Conservation (phyloP, 495 filamentous ascomycete genomes). For the Podospora sp. region DNA sequence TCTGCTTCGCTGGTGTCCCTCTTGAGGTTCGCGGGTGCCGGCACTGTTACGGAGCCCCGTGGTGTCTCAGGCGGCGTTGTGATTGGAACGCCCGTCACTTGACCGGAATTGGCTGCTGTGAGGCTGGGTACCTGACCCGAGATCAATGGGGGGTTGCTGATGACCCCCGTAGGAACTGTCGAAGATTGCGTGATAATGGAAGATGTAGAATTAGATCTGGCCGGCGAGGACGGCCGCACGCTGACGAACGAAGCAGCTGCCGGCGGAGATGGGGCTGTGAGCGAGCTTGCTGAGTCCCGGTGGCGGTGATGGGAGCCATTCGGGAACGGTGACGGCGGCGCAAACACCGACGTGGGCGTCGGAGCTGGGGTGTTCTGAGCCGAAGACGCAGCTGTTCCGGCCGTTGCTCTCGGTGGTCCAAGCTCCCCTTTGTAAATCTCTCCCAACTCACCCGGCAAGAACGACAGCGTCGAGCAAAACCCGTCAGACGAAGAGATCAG, state of each 20-base stretch:
- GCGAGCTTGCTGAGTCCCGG: conserved; percentile 51
- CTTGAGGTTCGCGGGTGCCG: conserved; percentile 54
- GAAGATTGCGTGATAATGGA: conserved; percentile 71
- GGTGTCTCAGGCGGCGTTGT: conserved; percentile 85
- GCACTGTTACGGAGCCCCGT: conserved; percentile 51
- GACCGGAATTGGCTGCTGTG: conserved; percentile 66
- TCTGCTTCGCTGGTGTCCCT: conserved; percentile 60
- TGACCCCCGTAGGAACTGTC: conserved; percentile 33
- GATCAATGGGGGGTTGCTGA: conserved; percentile 79
- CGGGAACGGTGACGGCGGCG: conserved; percentile 60
- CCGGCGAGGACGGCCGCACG: conserved; percentile 69
- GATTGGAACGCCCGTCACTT: conserved; percentile 56
- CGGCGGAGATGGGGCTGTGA: conserved; percentile 61
- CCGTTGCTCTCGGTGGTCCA: conserved; percentile 52
- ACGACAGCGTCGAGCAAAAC: conserved; percentile 91
- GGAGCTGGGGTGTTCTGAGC: conserved; percentile 64
- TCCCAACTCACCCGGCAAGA: conserved; percentile 84
- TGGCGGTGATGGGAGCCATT: conserved; percentile 48
- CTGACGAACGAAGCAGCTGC: conserved; percentile 47
- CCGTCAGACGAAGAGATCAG: conserved; percentile 97
- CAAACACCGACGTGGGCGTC: conserved; percentile 62
- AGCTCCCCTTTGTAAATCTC: conserved; percentile 74
- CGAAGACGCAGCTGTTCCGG: conserved; percentile 48
- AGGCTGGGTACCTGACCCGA: conserved; percentile 73
- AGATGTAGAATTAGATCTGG: conserved; percentile 81